Evolutionary conservation across 805 yeast genomes (phyloP).

Genomic region (Candida chauliodis): DNA sequence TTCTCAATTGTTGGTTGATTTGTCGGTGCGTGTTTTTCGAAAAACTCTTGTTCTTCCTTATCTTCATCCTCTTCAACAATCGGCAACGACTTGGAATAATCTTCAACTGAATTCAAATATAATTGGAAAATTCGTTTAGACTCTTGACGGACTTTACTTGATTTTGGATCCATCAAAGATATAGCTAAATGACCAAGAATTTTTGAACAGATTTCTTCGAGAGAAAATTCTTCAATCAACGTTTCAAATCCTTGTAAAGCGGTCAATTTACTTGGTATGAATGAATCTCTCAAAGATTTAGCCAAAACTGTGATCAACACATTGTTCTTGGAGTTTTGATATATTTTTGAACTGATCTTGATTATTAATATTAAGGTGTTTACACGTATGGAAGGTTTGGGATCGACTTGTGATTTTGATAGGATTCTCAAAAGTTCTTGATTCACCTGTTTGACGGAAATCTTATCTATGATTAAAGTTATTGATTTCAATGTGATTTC

Average conservation of each 20-base stretch:
- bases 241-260: slow-evolving; percentile 72
- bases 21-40: slow-evolving; percentile 22
- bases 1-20: not conserved
- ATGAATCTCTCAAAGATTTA: slow-evolving; percentile 77
- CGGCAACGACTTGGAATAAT: slow-evolving; percentile 33
- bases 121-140: slow-evolving; percentile 66
- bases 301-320: slow-evolving; percentile 86
- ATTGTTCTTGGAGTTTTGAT: slow-evolving; percentile 53
- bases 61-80: slow-evolving; percentile 35
- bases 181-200: slow-evolving; percentile 83
- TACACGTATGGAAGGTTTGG: slow-evolving; percentile 70
- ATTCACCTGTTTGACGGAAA: slow-evolving; percentile 77
- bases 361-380: slow-evolving; percentile 71
- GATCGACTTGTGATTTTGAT: slow-evolving; percentile 80
- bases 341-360: slow-evolving; percentile 58
- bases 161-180: slow-evolving; percentile 67
- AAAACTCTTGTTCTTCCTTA: slow-evolving; percentile 31
- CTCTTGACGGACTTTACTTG: slow-evolving; percentile 63
- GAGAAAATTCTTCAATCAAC: slow-evolving; percentile 62
- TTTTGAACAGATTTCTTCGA: slow-evolving; percentile 74
- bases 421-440: slow-evolving; percentile 77
- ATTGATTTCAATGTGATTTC: slow-evolving; percentile 73
- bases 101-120: slow-evolving; percentile 43
- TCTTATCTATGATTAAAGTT: slow-evolving; percentile 56
- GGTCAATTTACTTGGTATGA: slow-evolving; percentile 67